Evolutionary conservation across 2,329 filamentous ascomycete genomes (phyloP).

Genomic region (Helicocarpus griseus): DNA sequence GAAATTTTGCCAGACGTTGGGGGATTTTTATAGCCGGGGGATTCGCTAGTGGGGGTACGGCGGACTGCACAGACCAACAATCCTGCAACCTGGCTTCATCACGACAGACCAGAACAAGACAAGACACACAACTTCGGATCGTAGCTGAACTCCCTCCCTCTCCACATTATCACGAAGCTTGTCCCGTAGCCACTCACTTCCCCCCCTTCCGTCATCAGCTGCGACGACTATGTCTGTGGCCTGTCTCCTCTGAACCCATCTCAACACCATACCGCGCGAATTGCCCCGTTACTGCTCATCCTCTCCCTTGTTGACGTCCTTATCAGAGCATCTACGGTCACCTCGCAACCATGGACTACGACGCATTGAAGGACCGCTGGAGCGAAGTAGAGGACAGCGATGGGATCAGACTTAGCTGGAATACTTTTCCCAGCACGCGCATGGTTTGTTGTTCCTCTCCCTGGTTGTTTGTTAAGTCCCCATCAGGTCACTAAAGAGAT

Average conservation of each 20-base stretch:
- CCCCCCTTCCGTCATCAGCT: slow-evolving; percentile 17
- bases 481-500: slow-evolving; percentile 21
- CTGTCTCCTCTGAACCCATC: slow-evolving; percentile 14
- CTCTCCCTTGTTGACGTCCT: slow-evolving; percentile 6
- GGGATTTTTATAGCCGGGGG: slow-evolving; percentile 15
- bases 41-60: slow-evolving; percentile 22
- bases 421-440: slow-evolving; percentile 93
- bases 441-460: slow-evolving; percentile 54
- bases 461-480: slow-evolving; percentile 2
- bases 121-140: slow-evolving; percentile 24
- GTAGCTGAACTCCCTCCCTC: slow-evolving; percentile 14
- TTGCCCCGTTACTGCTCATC: background rate
- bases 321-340: slow-evolving; percentile 6
- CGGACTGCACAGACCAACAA: slow-evolving; percentile 22
- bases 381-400: slow-evolving; percentile 93
- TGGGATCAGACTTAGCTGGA: slow-evolving; percentile 94
- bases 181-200: slow-evolving; percentile 10
- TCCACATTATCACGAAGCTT: slow-evolving; percentile 10
- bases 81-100: slow-evolving; percentile 39
- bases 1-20: slow-evolving; percentile 16
- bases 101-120: background rate
- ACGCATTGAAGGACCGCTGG: slow-evolving; percentile 90
- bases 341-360: slow-evolving; percentile 66
- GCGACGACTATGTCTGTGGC: slow-evolving; percentile 24
- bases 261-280: background rate